Evolutionary conservation across 2,329 filamentous ascomycete genomes (phyloP).

Genomic region (Exophiala aquamarina): DNA sequence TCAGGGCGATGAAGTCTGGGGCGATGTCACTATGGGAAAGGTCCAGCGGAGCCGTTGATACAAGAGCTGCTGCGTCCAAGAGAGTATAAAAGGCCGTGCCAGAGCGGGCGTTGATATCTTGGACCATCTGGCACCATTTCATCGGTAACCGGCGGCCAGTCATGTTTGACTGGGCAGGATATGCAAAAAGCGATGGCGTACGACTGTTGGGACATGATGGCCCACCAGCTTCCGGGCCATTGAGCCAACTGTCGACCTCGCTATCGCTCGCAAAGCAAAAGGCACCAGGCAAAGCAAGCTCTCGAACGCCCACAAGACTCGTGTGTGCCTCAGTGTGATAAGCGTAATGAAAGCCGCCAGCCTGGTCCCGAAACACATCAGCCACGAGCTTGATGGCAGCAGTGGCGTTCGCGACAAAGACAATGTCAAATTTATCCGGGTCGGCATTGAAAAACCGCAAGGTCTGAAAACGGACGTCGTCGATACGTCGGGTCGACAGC

Average conservation of each 20-base stretch:
- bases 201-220: background rate
- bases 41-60: constrained; percentile 74
- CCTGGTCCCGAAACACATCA: constrained; percentile 70
- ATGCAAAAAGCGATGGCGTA: constrained; percentile 64
- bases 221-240: constrained; percentile 30
- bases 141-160: constrained; percentile 75
- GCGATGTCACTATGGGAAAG: constrained; percentile 60
- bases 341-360: constrained; percentile 74
- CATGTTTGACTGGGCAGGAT: constrained; percentile 91
- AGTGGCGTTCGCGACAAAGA: constrained; percentile 91
- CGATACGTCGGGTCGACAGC: constrained; percentile 69
- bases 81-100: constrained; percentile 60
- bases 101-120: constrained; percentile 31
- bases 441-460: constrained; percentile 79
- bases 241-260: constrained; percentile 66
- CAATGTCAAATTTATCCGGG: constrained; percentile 77
- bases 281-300: constrained; percentile 62
- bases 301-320: constrained; percentile 77
- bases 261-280: constrained; percentile 63
- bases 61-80: constrained; percentile 79
- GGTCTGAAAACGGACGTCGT: constrained; percentile 70
- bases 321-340: constrained; percentile 87
- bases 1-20: constrained; percentile 84
- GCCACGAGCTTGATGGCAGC: constrained; percentile 84
- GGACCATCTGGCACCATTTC: constrained; percentile 61